A percentile compares a stretch with the other conserved stretches of the same genome.
Conservation (phyloP, 2,329 filamentous ascomycete genomes). For the Amesomyces nigricolor region DNA sequence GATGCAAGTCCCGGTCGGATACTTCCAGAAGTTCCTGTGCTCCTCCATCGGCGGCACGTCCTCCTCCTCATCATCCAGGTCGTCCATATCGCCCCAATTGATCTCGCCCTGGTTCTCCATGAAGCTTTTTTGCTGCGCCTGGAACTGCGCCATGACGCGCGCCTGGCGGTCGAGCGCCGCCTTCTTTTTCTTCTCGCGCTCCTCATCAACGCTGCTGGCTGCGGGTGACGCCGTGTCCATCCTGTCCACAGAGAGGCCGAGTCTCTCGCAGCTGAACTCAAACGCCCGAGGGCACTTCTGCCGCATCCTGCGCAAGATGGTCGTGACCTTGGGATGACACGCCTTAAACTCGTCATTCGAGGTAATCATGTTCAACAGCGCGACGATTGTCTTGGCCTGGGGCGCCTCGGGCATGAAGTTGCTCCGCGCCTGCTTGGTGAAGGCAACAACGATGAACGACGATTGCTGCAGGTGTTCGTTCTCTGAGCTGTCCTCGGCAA, state of each 20-base stretch:
- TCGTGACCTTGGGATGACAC: conserved; percentile 75
- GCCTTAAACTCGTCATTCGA: conserved; percentile 70
- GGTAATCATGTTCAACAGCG: conserved; percentile 56
- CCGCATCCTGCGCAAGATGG: conserved; percentile 79
- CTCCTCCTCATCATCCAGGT: conserved; percentile 67
- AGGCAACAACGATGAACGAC: conserved; percentile 69
- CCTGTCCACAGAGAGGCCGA: conserved; percentile 67
- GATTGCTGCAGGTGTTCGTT: conserved; percentile 47
- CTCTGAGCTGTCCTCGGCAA: conserved; percentile 69
- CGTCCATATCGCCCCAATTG: conserved; percentile 83
- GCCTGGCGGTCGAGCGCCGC: conserved; percentile 86
- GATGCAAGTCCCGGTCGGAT: conserved; percentile 88
- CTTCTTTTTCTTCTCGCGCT: conserved; percentile 80
- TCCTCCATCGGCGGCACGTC: conserved; percentile 52
- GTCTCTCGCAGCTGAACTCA: conserved; percentile 56
- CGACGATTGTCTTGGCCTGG: conserved; percentile 56
- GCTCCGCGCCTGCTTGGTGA: conserved; percentile 57
- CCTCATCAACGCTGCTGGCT: conserved; percentile 59
- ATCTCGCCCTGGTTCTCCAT: conserved; percentile 80
- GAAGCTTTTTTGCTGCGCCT: conserved; percentile 94
- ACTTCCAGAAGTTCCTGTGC: conserved; percentile 76
- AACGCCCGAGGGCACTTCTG: conserved; percentile 74
- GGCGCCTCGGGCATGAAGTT: conserved; percentile 55
- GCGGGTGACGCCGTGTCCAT: conserved; percentile 81
- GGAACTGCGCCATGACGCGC: conserved; percentile 95